phyloP scores from a whole-genome alignment of 148 eudicot genomes.

The Spergularia bocconei region DNA sequence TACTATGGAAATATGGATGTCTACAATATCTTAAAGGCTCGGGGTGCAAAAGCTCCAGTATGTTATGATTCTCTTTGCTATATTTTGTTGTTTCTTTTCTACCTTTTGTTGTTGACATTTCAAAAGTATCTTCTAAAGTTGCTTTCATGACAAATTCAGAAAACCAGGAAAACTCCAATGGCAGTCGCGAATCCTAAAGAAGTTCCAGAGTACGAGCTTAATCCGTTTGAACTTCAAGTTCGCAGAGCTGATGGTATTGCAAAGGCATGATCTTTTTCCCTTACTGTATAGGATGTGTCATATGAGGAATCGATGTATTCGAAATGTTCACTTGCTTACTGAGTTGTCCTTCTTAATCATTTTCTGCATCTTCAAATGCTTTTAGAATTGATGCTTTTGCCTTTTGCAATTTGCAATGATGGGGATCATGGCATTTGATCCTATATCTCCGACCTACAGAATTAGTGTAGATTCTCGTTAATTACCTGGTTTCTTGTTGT shows the following conservation, averaged over 20 bases:
- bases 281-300: neutral
- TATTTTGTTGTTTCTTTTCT: neutral
- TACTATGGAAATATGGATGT: conserved; percentile 84
- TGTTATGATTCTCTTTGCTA: conserved; percentile 12
- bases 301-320: conserved; percentile 4
- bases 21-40: conserved; percentile 79
- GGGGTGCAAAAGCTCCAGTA: conserved; percentile 96
- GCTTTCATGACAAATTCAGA: conserved; percentile 39
- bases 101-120: conserved; percentile 1
- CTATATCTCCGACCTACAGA: neutral
- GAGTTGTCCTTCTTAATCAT: neutral
- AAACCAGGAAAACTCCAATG: conserved; percentile 92
- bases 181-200: conserved; percentile 89
- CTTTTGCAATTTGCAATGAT: neutral
- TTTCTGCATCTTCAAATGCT: neutral
- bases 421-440: neutral
- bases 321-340: neutral
- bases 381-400: neutral
- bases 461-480: neutral
- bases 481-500: neutral
- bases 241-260: conserved; percentile 95
- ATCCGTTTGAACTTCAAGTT: conserved; percentile 91
- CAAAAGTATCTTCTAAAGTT: neutral
- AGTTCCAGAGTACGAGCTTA: conserved; percentile 98
- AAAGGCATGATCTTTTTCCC: conserved; percentile 53